Conservation (phyloP, 805 yeast genomes). For the Wickerhamomyces bisporus region DNA sequence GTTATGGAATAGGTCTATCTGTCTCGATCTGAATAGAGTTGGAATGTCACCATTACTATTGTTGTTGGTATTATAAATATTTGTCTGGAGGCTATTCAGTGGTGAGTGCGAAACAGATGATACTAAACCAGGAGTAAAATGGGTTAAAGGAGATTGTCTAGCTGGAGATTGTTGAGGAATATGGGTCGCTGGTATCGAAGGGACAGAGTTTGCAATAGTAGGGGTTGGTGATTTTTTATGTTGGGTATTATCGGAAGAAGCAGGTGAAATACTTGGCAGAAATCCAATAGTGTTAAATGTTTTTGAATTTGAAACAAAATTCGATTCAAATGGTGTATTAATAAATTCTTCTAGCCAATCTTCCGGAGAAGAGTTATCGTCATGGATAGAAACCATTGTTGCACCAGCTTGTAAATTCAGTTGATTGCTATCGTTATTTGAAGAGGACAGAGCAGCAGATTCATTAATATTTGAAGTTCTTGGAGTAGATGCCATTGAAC, state of each 20-base stretch:
- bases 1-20: slow-evolving; percentile 57
- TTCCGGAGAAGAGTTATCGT: slow-evolving; percentile 28
- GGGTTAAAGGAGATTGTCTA: slow-evolving; percentile 10
- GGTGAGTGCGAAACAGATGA: background rate
- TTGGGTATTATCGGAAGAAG: slow-evolving; percentile 12
- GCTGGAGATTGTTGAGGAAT: slow-evolving; percentile 19
- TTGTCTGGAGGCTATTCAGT: background rate
- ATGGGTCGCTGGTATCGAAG: slow-evolving; percentile 1
- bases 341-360: slow-evolving; percentile 72
- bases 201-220: background rate
- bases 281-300: slow-evolving; percentile 58
- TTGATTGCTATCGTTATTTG: background rate
- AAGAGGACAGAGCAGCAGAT: slow-evolving; percentile 3
- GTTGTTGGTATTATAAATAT: background rate
- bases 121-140: background rate
- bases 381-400: slow-evolving; percentile 15
- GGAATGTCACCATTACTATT: slow-evolving; percentile 41
- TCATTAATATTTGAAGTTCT: slow-evolving; percentile 3
- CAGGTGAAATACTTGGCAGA: slow-evolving; percentile 17
- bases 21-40: slow-evolving; percentile 58
- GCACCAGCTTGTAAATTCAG: background rate
- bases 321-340: slow-evolving; percentile 57
- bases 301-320: slow-evolving; percentile 39
- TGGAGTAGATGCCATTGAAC: slow-evolving; percentile 7
- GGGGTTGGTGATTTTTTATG: slow-evolving; percentile 1